Evolutionary conservation across 139 green algal species (phyloP), one percentile per base, ranked within the genome.

Genomic region (Zygnema circumcarinatum): DNA sequence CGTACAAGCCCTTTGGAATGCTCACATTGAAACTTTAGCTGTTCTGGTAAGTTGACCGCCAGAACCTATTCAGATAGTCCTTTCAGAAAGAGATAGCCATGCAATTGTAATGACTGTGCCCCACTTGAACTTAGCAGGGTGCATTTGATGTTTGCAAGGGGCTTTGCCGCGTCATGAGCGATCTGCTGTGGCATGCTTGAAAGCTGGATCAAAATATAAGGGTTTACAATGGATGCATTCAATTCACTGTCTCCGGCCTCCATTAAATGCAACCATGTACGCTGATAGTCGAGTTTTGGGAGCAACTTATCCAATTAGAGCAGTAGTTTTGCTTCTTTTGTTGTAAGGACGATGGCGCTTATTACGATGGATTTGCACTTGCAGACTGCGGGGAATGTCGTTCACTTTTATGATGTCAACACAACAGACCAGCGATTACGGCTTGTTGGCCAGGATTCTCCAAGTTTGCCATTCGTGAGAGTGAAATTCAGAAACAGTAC

Each of bases 371-470:
- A n/a, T 83, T 47, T 47, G 20, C 69, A 3, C 31, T 16, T 74
- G 31, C 39, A 89, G 79, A 90, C 85, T 35, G 33, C 80, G 16
- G 29, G n/a, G 29, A 83, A 84, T 80, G 32, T 89, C 21, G 38
- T 90, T 2, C 85, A 89, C 1, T 90, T 90, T 74, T 90, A 90
- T 68, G 85, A 90, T 53, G 38, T 90, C 11, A 85, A 42, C 32
- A 80, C 38, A 22, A 88, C 80, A 29, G n/a, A 89, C 79, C 41
- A 90, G 67, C 53, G 31, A 36, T 32, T 88, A 54, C 84, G 39
- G 32, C 82, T 88, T 47, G 52, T 42, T 40, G 67, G 42, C 38
- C 80, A n/a, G n/a, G 80, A 86, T 41, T 40, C 20, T 1, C 31
- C 39, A 29, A 33, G 42, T 1, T 21, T 86, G 52, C 29, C 29